These are phyloP conservation scores for Cunninghamia lanceolata DNA, from an alignment of 75 land plant genomes.

Conservation along the genomic window DNA sequence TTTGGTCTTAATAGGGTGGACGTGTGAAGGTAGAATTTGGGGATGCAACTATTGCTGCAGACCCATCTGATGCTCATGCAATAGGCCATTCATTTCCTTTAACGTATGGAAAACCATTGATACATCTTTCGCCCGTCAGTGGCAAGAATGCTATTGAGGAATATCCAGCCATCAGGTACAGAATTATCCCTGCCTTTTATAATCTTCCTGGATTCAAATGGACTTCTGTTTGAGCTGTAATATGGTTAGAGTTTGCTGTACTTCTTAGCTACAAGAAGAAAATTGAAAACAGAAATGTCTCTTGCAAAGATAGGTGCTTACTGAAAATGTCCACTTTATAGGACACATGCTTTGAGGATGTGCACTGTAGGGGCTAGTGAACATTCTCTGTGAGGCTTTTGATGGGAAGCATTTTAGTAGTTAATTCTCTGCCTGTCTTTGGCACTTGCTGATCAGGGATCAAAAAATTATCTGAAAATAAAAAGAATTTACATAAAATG, in stretches of 20 bases:
- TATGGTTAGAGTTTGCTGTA: background rate
- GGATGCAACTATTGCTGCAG: slow-evolving; percentile 73
- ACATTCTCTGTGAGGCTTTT: background rate
- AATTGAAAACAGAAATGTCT: background rate
- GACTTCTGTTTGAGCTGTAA: background rate
- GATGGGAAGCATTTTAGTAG: background rate
- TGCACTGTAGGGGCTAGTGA: background rate
- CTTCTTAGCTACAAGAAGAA: background rate
- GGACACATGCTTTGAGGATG: background rate
- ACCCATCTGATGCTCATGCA: slow-evolving; percentile 61
- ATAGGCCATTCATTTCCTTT: slow-evolving; percentile 74
- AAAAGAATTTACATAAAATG: background rate
- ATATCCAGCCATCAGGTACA: slow-evolving; percentile 55
- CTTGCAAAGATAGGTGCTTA: background rate
- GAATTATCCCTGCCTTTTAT: background rate
- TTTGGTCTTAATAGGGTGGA: slow-evolving; percentile 54
- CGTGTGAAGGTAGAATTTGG: slow-evolving; percentile 73
- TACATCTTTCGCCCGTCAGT: slow-evolving; percentile 59
- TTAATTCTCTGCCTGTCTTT: background rate
- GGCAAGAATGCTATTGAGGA: slow-evolving; percentile 61
- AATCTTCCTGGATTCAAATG: background rate
- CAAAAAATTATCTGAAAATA: background rate
- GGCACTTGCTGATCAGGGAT: too few species aligned
- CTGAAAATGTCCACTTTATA: background rate
- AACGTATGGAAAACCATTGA: slow-evolving; percentile 92